Evolutionary conservation across 352 stramenopile species (phyloP), one percentile per base, ranked within the genome.

Genomic region (Phytophthora citricola): DNA sequence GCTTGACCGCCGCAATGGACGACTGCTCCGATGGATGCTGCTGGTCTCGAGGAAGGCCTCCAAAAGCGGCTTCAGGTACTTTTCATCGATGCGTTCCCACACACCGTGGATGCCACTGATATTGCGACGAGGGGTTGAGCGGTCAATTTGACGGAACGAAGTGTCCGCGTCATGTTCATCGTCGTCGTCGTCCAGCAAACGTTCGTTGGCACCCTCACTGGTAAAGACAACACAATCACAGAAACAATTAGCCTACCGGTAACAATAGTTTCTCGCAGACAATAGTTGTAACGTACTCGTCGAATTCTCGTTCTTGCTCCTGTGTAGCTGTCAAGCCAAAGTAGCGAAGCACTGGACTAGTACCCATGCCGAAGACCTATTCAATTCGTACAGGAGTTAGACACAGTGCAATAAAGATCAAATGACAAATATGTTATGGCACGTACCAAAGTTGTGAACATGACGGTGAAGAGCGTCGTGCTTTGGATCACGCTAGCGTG

Each of bases 401-500:
- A 12, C 31, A 36, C 8, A 12, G 31, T 9, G 14, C 31, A 36
- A 26, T 36, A 36, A 36, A 36, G 9, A 36, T 36, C 31, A 36
- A 11, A 36, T 9, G 31, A 36, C 31, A 36, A 36, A 14, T 8
- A 36, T 36, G 31, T 9, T 36, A n/a, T 22, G 43, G 10, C 2
- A 62, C 72, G 50, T 81, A 91, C 84, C 61, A 93, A 45, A 9
- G 84, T 93, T 15, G 84, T 93, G 52, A 89, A 89, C 82, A 93
- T 91, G 60, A 93, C 84, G 0, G 84, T 93, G 66, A 93, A 93
- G 36, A 93, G 63, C 4, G 84, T 93, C 22, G 81, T 90, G 59
- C 80, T 90, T 56, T 93, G 82, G 51, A 93, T 93, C 20, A 93
- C 80, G 44, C 79, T 84, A 0, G 78, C 75, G 48, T 93, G 80